Conservation (phyloP, 805 yeast genomes). For the Myxozyma lipomycoides region DNA sequence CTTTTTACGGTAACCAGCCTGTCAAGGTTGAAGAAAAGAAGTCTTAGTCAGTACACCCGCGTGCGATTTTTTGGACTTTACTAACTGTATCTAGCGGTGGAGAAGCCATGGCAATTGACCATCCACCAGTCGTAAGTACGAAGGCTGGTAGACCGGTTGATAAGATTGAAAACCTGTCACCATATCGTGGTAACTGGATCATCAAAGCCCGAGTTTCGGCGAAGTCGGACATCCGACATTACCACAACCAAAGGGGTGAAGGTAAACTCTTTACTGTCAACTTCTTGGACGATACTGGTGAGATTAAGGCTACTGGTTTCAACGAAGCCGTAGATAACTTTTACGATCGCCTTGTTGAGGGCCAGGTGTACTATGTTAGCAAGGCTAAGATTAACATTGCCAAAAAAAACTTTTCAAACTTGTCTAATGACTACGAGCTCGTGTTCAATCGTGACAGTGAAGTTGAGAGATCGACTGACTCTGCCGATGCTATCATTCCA, state of each 20-base stretch:
- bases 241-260: conserved; percentile 81
- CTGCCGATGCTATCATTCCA: conserved; percentile 62
- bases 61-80: too few relatives aligned
- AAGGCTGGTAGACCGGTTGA: conserved; percentile 42
- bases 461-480: conserved; percentile 63
- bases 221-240: conserved; percentile 82
- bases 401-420: conserved; percentile 77
- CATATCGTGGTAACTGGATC: conserved; percentile 87
- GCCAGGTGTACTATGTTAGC: conserved; percentile 79
- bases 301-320: conserved; percentile 92
- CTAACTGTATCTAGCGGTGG: too few relatives aligned
- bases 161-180: conserved; percentile 84
- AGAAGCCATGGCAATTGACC: too few relatives aligned
- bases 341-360: conserved; percentile 75
- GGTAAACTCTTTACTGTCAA: conserved; percentile 88
- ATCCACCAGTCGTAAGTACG: background rate
- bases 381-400: conserved; percentile 78
- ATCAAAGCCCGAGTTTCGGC: conserved; percentile 87
- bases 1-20: conserved; percentile 19
- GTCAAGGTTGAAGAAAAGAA: background rate
- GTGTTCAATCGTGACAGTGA: conserved; percentile 73
- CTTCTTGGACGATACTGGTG: conserved; percentile 90
- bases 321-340: conserved; percentile 79
- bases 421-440: conserved; percentile 85
- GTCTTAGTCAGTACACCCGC: too few relatives aligned